These are phyloP conservation scores for Didymella arachidicola DNA, from an alignment of 2,329 filamentous ascomycete species.

Conservation along the genomic window DNA sequence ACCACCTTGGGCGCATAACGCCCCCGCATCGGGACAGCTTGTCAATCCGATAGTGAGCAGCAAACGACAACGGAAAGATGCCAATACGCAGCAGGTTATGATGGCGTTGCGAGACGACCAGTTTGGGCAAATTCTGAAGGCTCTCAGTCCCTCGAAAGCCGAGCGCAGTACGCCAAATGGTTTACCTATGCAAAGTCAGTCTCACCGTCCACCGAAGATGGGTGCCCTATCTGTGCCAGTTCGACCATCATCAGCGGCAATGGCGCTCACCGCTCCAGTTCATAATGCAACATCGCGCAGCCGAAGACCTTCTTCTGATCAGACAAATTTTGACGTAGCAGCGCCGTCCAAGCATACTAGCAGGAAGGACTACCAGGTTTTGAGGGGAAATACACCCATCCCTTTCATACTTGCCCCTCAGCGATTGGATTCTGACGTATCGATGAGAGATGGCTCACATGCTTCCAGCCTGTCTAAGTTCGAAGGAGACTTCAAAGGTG, in stretches of 20 bases:
- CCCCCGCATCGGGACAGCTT: neutral
- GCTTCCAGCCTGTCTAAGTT: conserved; percentile 26
- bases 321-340: conserved; percentile 1
- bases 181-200: conserved; percentile 5
- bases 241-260: conserved; percentile 34
- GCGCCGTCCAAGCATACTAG: conserved; percentile 19
- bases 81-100: conserved; percentile 20
- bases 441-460: conserved; percentile 33
- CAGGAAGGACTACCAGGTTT: conserved; percentile 31
- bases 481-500: conserved; percentile 9
- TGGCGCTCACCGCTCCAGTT: conserved; percentile 36
- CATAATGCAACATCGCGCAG: conserved; percentile 24
- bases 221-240: conserved; percentile 22
- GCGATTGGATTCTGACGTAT: conserved; percentile 29
- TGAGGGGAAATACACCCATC: conserved; percentile 28
- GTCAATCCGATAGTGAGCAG: neutral
- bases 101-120: conserved; percentile 41
- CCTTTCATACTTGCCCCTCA: conserved; percentile 26
- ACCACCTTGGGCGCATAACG: conserved; percentile 21
- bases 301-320: conserved; percentile 20
- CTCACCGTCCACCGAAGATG: conserved; percentile 29
- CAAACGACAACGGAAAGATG: conserved; percentile 23
- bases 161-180: conserved; percentile 59
- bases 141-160: conserved; percentile 58
- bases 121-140: conserved; percentile 37